Evolutionary conservation across 129 eudicot genomes (phyloP), one percentile per base, ranked within the genome.

Genomic region (Artemisia annua): DNA sequence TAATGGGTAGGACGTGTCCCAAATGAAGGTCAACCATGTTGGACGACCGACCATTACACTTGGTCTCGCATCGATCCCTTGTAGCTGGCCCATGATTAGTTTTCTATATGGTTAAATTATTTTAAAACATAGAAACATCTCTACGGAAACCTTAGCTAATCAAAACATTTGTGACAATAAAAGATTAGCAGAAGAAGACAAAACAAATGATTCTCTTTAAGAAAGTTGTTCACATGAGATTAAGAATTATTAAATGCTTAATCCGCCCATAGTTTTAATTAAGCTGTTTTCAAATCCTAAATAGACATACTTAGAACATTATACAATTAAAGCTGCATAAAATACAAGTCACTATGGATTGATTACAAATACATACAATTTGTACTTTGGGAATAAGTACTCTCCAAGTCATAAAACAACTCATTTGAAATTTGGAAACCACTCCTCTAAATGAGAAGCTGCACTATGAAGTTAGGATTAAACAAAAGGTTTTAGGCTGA

Each of bases 181-280:
- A 35, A 55, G 11, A 11, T 14, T 2, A 18, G 17, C 56, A 13
- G 5, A 67, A 24, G 13, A 49, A 22, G 72, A 57, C 56, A 57
- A 32, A 18, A 32, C 35, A 19, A 71, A 9, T 70, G 20, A 39
- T 19, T 46, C 10, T 24, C 35, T 57, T 12, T 15, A 15, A 71
- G 72, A 44, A 20, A n/a, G n/a, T 20, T 20, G 60, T 71, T 18
- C 43, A 44, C 55, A 39, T 44, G 46, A 35, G 39, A 55, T 55
- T 54, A 55, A 70, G 39, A n/a, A 48, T 71, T 71, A 71, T 16
- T 12, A 24, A 57, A 58, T 71, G 67, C 57, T 58, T 57, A 71
- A 71, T 48, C 67, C 53, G 66, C 66, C 76, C 76, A 58, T 22
- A 22, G 76, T 71, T 57, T 71, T 58, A 44, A 10, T 39, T 22